Percentiles rank a stretch among this genome's conserved stretches.
These are phyloP conservation scores for Nymphaea colorata DNA, from an alignment of 164 flowering plant species.

Conservation along the genomic window DNA sequence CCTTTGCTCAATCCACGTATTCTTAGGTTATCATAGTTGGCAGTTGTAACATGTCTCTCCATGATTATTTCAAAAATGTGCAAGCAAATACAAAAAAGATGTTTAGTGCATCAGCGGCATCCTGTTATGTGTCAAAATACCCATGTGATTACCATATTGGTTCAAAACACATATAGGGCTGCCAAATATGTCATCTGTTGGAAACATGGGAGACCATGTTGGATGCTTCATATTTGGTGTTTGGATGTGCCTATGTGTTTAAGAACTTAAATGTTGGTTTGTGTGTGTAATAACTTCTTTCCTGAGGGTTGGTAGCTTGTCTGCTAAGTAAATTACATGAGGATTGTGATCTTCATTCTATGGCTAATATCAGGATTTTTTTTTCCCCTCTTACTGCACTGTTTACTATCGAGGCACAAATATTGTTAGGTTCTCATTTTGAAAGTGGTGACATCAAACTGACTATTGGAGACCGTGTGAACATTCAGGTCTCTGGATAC, in stretches of 20 bases:
- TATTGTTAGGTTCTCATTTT: background rate
- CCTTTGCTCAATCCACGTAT: too few species aligned
- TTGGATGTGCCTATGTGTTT: background rate
- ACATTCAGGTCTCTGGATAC: conserved; percentile 87
- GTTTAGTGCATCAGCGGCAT: too few species aligned
- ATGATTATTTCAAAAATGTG: background rate
- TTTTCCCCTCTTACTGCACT: background rate
- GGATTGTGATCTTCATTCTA: too few species aligned
- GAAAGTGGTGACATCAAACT: background rate
- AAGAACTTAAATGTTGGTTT: too few species aligned
- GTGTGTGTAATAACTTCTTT: background rate
- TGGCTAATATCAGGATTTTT: too few species aligned
- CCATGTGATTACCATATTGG: background rate
- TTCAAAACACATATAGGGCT: background rate
- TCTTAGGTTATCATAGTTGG: too few species aligned
- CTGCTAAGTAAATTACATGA: background rate
- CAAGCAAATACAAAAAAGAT: background rate
- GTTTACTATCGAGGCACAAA: background rate
- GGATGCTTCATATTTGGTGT: background rate
- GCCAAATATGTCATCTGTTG: background rate
- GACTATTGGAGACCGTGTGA: background rate
- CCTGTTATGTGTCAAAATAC: background rate
- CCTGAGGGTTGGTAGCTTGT: background rate
- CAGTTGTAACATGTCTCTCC: background rate
- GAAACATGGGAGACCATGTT: background rate